Evolutionary conservation across 2,329 filamentous ascomycete species (phyloP), one percentile per base, ranked within the genome.

Genomic region (Colletotrichum sp.): DNA sequence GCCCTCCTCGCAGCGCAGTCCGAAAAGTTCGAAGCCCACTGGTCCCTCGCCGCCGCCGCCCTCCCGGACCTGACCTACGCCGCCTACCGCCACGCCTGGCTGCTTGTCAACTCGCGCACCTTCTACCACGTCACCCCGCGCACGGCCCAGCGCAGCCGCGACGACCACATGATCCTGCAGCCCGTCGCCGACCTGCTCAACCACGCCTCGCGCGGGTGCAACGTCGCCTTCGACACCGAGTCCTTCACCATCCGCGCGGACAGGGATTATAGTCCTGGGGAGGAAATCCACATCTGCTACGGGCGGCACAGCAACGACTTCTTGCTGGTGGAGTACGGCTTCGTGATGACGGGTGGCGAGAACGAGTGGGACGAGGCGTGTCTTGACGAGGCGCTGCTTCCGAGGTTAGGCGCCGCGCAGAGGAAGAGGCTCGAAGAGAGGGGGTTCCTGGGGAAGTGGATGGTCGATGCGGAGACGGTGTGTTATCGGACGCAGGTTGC

Each of bases 141-240:
- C 49, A 87, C 89, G 76, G 84, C 88, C 81, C 79, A 83, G 77
- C 82, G 86, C 28, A 78, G 84, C 79, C 80, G 84, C 80, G 83
- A 90, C 78, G 93, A 95, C 79, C 91, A 91, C 80, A 91, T 95
- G 87, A 91, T 91, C 12, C 88, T 95, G 78, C 93, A 93, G 82
- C 94, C 94, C 1, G 92, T 95, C 44, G 92, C 93, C 2, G 94
- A 96, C 82, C 91, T 94, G 71, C 93, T 95, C 87, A 96, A 91
- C 79, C 90, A 90, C 80, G 82, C 85, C 7, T 84, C 88, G 52
- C 79, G 79, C 12, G 88, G 88, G 16, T 93, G 91, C 82, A 83
- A 86, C 16, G 91, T 92, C 1, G 81, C 86, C 5, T 91, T 90
- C 79, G 86, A 88, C 62, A 77, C 83, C 1, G 82, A 84, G 2